These are phyloP conservation scores for Diaporthe sp. DNA, from an alignment of 2,329 filamentous ascomycete species.

Conservation along the genomic window DNA sequence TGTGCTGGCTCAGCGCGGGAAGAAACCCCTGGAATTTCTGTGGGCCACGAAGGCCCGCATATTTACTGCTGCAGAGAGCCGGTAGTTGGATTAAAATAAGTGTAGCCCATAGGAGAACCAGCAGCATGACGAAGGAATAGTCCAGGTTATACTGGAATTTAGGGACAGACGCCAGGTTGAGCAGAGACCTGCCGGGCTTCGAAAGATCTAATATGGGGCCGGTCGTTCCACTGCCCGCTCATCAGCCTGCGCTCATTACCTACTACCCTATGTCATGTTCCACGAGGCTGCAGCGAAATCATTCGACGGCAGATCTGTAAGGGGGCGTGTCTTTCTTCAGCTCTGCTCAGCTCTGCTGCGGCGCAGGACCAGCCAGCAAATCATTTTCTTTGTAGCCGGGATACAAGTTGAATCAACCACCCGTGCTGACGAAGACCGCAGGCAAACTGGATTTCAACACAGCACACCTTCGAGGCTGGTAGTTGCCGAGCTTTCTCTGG, in stretches of 20 bases:
- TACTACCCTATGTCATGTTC: background rate
- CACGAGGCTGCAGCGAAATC: background rate
- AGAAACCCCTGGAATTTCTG: background rate
- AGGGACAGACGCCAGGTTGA: background rate
- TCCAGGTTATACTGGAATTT: too few relatives aligned
- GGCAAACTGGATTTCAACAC: background rate
- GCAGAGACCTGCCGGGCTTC: background rate
- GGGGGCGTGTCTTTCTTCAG: background rate
- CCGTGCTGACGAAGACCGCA: background rate
- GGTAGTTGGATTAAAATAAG: background rate
- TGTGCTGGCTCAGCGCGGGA: background rate
- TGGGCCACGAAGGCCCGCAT: background rate
- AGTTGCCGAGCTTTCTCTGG: background rate
- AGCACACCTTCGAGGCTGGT: accelerated
- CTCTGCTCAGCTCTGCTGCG: background rate
- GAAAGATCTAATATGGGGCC: background rate
- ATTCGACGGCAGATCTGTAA: background rate
- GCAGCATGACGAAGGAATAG: background rate
- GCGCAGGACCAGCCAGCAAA: background rate
- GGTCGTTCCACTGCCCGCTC: background rate
- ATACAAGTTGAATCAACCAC: background rate
- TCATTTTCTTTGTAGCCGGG: background rate
- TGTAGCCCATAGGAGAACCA: too few relatives aligned
- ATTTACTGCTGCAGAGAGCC: background rate
- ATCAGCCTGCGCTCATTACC: background rate